Evolutionary conservation across 768 basidiomycete genomes (phyloP).

Genomic region (Boletellus sp.): DNA sequence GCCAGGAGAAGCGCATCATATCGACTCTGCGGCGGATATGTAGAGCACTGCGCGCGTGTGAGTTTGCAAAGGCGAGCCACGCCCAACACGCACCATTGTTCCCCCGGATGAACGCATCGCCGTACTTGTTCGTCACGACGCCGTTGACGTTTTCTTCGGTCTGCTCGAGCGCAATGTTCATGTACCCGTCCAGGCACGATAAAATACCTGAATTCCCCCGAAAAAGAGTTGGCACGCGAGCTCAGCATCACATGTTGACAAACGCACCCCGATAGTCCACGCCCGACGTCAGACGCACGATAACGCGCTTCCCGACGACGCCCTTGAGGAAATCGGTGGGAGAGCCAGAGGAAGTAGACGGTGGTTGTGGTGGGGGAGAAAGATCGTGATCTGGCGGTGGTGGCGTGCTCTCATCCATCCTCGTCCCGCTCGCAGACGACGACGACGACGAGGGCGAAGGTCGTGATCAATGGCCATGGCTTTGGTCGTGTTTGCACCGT

Average conservation of each 20-base stretch:
- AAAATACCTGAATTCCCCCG: constrained; percentile 59
- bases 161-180: constrained; percentile 98
- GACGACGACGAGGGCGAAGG: not conserved
- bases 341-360: constrained; percentile 58
- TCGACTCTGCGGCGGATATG: constrained; percentile 66
- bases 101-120: constrained; percentile 93
- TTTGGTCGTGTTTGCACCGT: constrained; percentile 19
- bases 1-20: no score
- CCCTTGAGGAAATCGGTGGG: constrained; percentile 93
- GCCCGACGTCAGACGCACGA: constrained; percentile 86
- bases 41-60: constrained; percentile 55
- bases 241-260: not conserved
- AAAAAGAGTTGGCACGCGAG: not conserved
- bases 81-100: constrained; percentile 67
- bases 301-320: constrained; percentile 93
- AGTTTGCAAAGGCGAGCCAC: not conserved
- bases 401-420: constrained; percentile 30
- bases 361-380: constrained; percentile 49
- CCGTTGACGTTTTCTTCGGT: constrained; percentile 95
- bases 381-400: constrained; percentile 38
- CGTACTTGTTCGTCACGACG: constrained; percentile 81
- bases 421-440: not conserved
- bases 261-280: constrained; percentile 86
- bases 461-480: not conserved
- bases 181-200: constrained; percentile 96